Evolutionary conservation across 2,329 filamentous ascomycete species (phyloP).

Genomic region (Myriangium duriaei): DNA sequence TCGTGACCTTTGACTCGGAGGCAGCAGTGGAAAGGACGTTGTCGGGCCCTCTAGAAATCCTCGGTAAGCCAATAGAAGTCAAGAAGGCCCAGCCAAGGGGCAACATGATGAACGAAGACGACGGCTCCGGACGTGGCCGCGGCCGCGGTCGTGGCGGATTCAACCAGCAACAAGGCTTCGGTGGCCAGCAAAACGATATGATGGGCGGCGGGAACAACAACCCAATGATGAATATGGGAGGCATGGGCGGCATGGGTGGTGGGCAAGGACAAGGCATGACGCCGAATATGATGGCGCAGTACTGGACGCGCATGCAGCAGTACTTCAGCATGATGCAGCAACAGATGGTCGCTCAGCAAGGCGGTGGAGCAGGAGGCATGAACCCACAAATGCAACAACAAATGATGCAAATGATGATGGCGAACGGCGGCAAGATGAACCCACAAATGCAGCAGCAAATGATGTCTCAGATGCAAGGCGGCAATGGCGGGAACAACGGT

Average conservation of each 20-base stretch:
- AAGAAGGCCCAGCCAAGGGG: constrained; percentile 95
- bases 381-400: constrained; percentile 49
- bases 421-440: constrained; percentile 14
- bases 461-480: constrained; percentile 5
- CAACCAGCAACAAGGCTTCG: constrained; percentile 10
- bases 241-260: constrained; percentile 14
- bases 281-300: constrained; percentile 94
- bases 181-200: neutral
- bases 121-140: constrained; percentile 33
- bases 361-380: constrained; percentile 46
- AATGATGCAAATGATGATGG: constrained; percentile 32
- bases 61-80: constrained; percentile 92
- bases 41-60: constrained; percentile 72
- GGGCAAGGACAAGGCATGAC: constrained; percentile 36
- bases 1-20: constrained; percentile 96
- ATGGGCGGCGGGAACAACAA: constrained; percentile 24
- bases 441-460: neutral
- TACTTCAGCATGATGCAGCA: constrained; percentile 94
- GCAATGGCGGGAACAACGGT: constrained; percentile 25
- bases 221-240: constrained; percentile 12
- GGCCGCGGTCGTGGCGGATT: constrained; percentile 24
- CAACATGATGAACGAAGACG: constrained; percentile 80
- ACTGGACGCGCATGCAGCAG: constrained; percentile 97
- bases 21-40: constrained; percentile 87
- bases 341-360: constrained; percentile 38